Base-by-base conservation (phyloP, 1,284 basidiomycete genomes). In the Tilletia walkeri region DNA sequence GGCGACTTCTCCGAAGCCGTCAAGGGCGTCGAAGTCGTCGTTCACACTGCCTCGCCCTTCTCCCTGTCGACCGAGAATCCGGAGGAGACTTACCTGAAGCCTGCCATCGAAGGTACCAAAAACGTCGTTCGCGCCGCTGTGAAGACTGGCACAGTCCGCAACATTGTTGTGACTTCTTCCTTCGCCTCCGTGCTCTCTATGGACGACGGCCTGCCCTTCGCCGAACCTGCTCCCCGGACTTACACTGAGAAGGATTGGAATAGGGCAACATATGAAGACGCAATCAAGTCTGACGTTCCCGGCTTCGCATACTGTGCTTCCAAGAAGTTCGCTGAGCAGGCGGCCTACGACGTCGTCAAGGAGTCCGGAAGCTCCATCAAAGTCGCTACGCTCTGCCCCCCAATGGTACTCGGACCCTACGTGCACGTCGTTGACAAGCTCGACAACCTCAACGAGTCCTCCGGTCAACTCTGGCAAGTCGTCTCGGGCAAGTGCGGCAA, bases 1-100 rank as follows among this genome's bases (percentile, higher is more conserved):
- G 88, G 88, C n/a, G 89, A 88, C 2, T 91, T 91, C 74, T 89
- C 91, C 76, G 88, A 90, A 54, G 89, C 89, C 0, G 89, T 91
- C 47, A 88, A 88, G 78, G 89, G 86, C 1, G 88, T 91, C 0
- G 87, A 89, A 73, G 89, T 85, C 4, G 88, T 91, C 39, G 85
- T 85, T 45, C 89, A 89, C 81, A 88, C 85, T 3, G 88, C 88
- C 0, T 88, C 87, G 3, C 88, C 88, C 4, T 85, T 77, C 72
- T 75, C 79, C 65, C 69, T 77, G 56, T 71, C 73, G 6, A 10
- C 72, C 9, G 30, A 71, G 20, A 79, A 83, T 54, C 81, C 82
- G 6, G 73, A 78, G 49, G 76, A 78, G 66, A 84, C 84, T 39
- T 79, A 90, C 18, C 87, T 90, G 77, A 82, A 82, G 2, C 90